A percentile compares a stretch with the other conserved stretches of the same genome.
phyloP scores from a whole-genome alignment of 1,284 basidiomycete species.

The Fomitiporia mediterranea region DNA sequence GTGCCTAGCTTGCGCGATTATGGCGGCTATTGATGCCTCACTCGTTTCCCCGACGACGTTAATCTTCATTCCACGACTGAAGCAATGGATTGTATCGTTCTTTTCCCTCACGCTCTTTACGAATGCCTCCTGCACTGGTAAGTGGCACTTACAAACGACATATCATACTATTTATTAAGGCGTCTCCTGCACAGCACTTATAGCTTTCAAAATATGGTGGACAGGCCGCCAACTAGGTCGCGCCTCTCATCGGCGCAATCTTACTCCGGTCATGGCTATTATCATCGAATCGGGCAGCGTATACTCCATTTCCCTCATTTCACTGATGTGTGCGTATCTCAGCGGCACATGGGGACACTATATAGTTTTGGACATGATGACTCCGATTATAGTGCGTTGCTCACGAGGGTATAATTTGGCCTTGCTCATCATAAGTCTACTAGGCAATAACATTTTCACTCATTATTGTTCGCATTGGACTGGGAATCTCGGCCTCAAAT shows the following conservation, averaged over 20 bases:
- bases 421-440: not conserved
- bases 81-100: conserved; percentile 21
- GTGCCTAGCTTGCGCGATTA: not conserved
- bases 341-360: conserved; percentile 35
- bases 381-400: conserved; percentile 8
- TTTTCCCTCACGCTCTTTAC: conserved; percentile 21
- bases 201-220: conserved; percentile 34
- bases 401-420: not conserved
- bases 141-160: not conserved
- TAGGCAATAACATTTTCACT: conserved; percentile 33
- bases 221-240: conserved; percentile 25
- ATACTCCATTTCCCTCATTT: conserved; percentile 34
- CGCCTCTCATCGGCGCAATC: conserved; percentile 25
- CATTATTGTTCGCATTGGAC: conserved; percentile 33
- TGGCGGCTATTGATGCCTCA: not conserved
- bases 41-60: not conserved
- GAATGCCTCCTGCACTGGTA: conserved; percentile 20
- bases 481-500: conserved; percentile 28
- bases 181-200: conserved; percentile 26
- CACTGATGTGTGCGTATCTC: conserved; percentile 33
- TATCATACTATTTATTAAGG: not conserved
- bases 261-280: conserved; percentile 31
- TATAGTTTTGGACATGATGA: conserved; percentile 36
- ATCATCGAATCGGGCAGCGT: conserved; percentile 40
- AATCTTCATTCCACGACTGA: conserved; percentile 5